Base-by-base conservation (phyloP, 768 basidiomycete species). In the Leccinum subgranulosum region DNA sequence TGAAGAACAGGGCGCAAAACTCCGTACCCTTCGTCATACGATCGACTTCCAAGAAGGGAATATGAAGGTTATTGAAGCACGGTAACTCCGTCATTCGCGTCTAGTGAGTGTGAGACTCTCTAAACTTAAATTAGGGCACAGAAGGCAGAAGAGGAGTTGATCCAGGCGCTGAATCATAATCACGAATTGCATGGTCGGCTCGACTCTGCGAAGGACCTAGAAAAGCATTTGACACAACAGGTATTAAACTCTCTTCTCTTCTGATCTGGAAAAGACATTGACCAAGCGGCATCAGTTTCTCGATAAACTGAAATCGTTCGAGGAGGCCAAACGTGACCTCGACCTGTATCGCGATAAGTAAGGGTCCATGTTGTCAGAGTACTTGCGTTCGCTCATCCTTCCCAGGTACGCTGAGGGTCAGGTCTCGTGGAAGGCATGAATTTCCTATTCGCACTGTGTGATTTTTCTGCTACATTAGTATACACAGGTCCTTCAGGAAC, bases 401-500 rank as follows among this genome's bases (percentile, higher is more conserved):
- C 14, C 19, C 36, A 72, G 70, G 53, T 65, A 59, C 28, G 11
- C 43, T 14, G 72, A 60, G 41, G 60, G 56, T 49, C 66, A 62
- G 39, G 52, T 56, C 46, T 60, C 66, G 5, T 53, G 64, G 33
- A 72, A 72, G 64, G 71, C 64, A 58, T 27, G 63, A 11, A 7
- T 54, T 19, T 17, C 17, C 10, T 46, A 12, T 43, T n/a, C 19
- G 21, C 49, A 8, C 19, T 14, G 6, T 19, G 10, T 31, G 1
- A n/a, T 27, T 19, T 53, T 19, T 29, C 55, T 55, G 9, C 29
- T 43, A 58, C 3, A 12, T 25, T n/a, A 23, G 23, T 23, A 2
- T 29, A 34, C 47, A 19, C 58, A 83, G 78, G 68, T 76, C 36
- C 72, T 85, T 15, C 81, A 86, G 64, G 84, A 87, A 54, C 78